phyloP scores from a whole-genome alignment of 768 basidiomycete genomes.

The Coprinellus aureogranulatus region DNA sequence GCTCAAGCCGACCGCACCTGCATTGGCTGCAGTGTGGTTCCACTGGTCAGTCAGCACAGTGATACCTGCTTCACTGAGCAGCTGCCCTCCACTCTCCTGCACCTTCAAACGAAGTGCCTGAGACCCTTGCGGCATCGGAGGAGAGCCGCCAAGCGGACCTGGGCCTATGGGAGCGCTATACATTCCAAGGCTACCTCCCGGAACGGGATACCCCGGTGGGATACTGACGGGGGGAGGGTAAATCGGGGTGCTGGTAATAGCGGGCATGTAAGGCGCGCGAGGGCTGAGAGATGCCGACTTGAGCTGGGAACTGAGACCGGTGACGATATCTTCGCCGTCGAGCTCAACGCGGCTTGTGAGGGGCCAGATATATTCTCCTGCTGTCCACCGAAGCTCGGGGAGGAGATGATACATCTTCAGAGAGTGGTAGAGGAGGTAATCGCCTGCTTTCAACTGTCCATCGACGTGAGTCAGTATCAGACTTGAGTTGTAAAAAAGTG shows the following conservation, averaged over 20 bases:
- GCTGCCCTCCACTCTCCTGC: conserved; percentile 66
- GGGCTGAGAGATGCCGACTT: conserved; percentile 3
- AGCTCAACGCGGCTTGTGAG: conserved; percentile 67
- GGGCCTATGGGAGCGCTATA: too few species aligned
- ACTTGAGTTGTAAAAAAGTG: background rate
- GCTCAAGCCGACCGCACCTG: conserved; percentile 62
- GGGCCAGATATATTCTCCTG: conserved; percentile 82
- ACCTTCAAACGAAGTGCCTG: conserved; percentile 49
- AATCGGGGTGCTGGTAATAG: conserved; percentile 19
- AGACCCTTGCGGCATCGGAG: conserved; percentile 25
- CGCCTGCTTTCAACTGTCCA: conserved; percentile 70
- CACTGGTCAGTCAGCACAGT: conserved; percentile 53
- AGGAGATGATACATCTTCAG: conserved; percentile 72
- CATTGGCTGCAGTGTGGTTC: conserved; percentile 31
- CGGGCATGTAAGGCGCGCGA: conserved; percentile 14
- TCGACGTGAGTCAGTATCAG: background rate
- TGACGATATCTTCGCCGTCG: conserved; percentile 40
- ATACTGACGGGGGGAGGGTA: conserved; percentile 17
- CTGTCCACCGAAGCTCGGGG: conserved; percentile 77
- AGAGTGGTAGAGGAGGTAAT: conserved; percentile 72
- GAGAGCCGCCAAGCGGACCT: too few species aligned
- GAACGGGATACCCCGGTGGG: conserved; percentile 20
- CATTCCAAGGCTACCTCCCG: conserved; percentile 44
- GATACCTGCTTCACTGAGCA: conserved; percentile 62
- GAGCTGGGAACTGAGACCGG: conserved; percentile 9